Evolutionary conservation across 2,329 filamentous ascomycete genomes (phyloP).

Genomic region (Diplodia scrobiculata): DNA sequence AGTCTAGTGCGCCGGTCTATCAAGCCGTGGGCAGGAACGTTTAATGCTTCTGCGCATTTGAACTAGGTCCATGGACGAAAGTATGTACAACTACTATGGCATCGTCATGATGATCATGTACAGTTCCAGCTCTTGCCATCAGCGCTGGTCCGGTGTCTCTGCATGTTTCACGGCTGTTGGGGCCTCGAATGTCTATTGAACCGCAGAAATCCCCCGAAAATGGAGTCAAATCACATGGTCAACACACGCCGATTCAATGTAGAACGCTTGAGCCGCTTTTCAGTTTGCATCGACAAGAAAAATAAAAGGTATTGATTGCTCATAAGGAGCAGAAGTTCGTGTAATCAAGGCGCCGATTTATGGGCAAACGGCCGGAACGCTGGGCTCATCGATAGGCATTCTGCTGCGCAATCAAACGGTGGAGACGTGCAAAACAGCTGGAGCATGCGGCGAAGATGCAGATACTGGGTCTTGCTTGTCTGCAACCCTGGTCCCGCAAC

Average conservation of each 20-base stretch:
- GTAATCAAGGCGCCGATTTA: background rate
- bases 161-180: background rate
- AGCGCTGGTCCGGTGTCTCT: background rate
- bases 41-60: background rate
- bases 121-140: background rate
- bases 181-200: background rate
- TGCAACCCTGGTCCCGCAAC: background rate
- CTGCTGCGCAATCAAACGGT: background rate
- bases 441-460: background rate
- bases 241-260: background rate
- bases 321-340: background rate
- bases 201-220: background rate
- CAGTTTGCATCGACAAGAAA: background rate
- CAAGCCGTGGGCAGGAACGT: background rate
- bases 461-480: background rate
- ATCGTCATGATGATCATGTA: background rate
- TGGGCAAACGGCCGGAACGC: background rate
- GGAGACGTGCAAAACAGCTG: background rate
- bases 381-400: background rate
- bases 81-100: background rate
- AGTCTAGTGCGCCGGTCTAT: background rate
- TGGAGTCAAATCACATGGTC: background rate
- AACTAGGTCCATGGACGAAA: background rate
- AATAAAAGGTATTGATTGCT: background rate
- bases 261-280: background rate